Evolutionary conservation across 2,329 filamentous ascomycete species (phyloP).

Genomic region (Monascus ruber): DNA sequence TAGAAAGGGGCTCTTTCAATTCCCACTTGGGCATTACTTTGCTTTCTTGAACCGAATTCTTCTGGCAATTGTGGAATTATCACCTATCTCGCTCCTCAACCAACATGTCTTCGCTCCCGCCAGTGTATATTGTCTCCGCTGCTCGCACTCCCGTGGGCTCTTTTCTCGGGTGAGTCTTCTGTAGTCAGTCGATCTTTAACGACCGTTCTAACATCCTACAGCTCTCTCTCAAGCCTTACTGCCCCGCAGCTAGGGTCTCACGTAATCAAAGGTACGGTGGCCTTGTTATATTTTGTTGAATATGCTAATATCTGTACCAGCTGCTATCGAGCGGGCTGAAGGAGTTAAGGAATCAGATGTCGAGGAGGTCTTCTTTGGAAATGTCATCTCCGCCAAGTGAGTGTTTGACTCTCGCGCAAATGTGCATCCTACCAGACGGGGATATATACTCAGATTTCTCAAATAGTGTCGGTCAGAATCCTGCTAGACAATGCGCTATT

Average conservation of each 20-base stretch:
- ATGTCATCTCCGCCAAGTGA: constrained; percentile 93
- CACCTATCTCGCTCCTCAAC: neutral
- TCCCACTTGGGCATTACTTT: too few relatives aligned
- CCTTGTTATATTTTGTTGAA: neutral
- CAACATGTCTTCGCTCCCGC: constrained; percentile 66
- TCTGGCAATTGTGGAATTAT: neutral
- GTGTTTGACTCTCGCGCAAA: constrained; percentile 11
- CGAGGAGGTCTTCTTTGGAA: constrained; percentile 95
- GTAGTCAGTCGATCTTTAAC: neutral
- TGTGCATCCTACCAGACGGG: constrained; percentile 1
- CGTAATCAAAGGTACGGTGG: constrained; percentile 71
- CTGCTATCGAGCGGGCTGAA: constrained; percentile 74
- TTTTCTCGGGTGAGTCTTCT: constrained; percentile 67
- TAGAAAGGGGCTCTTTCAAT: too few relatives aligned
- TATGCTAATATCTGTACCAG: constrained; percentile 23
- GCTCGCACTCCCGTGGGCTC: constrained; percentile 85
- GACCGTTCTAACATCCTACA: constrained; percentile 24
- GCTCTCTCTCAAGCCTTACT: constrained; percentile 76
- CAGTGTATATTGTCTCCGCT: constrained; percentile 92
- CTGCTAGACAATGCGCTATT: constrained; percentile 86
- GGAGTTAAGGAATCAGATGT: constrained; percentile 80
- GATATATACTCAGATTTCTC: constrained; percentile 8
- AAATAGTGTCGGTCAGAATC: constrained; percentile 80
- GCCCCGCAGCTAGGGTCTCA: constrained; percentile 79
- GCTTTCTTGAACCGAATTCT: too few relatives aligned